Conservation (phyloP, 768 basidiomycete species). For the Mycena leptocephala region DNA sequence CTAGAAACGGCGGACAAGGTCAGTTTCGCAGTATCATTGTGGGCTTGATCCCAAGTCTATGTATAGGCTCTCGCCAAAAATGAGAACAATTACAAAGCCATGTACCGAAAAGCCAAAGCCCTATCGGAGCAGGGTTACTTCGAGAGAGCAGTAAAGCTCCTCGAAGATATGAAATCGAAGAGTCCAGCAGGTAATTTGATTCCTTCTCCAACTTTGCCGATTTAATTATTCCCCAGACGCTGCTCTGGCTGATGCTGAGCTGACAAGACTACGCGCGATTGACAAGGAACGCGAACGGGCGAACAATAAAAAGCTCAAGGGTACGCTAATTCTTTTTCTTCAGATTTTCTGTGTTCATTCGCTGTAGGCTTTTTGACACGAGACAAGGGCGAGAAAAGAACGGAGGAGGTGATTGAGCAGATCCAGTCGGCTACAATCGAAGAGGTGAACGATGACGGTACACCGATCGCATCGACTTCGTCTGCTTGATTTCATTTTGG, state of each 20-base stretch:
- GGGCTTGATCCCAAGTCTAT: not conserved
- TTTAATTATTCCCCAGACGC: constrained; percentile 41
- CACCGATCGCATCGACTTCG: constrained; percentile 19
- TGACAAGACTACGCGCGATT: constrained; percentile 70
- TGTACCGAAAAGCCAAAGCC: constrained; percentile 88
- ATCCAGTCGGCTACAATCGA: constrained; percentile 35
- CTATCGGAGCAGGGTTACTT: constrained; percentile 83
- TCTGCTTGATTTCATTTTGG: constrained; percentile 19
- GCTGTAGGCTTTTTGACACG: constrained; percentile 65
- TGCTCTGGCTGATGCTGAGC: constrained; percentile 73
- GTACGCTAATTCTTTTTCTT: constrained; percentile 50
- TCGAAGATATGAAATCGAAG: constrained; percentile 77
- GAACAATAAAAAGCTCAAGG: constrained; percentile 83
- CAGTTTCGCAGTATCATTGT: not conserved
- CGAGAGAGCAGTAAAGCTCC: constrained; percentile 78
- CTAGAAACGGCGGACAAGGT: constrained; percentile 89
- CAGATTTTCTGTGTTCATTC: not conserved
- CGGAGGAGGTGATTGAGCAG: constrained; percentile 28
- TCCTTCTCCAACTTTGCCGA: not conserved
- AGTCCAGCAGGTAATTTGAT: constrained; percentile 68
- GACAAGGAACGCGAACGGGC: constrained; percentile 80
- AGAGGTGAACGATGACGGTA: constrained; percentile 31
- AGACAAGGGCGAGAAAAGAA: constrained; percentile 27
- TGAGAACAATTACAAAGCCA: constrained; percentile 82
- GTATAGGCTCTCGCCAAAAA: constrained; percentile 82